phyloP scores from a whole-genome alignment of 2,329 filamentous ascomycete species.

The Cucurbitaria berberidis region DNA sequence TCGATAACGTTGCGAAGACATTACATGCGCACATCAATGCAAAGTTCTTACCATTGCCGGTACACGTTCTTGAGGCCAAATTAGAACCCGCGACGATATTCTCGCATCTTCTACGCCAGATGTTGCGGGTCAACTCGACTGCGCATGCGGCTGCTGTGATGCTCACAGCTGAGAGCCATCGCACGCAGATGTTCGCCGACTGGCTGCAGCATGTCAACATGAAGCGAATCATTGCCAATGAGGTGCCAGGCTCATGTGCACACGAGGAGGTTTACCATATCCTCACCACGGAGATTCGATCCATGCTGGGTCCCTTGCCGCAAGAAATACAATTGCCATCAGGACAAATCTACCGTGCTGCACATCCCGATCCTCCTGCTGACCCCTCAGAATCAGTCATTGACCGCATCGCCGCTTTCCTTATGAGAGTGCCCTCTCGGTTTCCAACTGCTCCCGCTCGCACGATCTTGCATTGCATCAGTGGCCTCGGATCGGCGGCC shows the following conservation, averaged over 20 bases:
- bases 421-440: conserved; percentile 69
- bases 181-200: conserved; percentile 94
- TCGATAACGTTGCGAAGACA: conserved; percentile 83
- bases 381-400: conserved; percentile 62
- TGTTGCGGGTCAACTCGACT: conserved; percentile 88
- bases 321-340: conserved; percentile 70
- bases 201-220: conserved; percentile 72
- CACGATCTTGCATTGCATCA: conserved; percentile 77
- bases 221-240: conserved; percentile 63
- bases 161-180: conserved; percentile 84
- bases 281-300: conserved; percentile 66
- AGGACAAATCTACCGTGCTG: conserved; percentile 53
- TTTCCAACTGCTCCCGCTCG: conserved; percentile 77
- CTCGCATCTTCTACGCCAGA: conserved; percentile 81
- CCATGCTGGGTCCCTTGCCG: conserved; percentile 71
- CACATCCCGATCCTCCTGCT: conserved; percentile 29
- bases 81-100: conserved; percentile 89
- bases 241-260: conserved; percentile 59
- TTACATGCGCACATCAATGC: conserved; percentile 82
- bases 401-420: conserved; percentile 78
- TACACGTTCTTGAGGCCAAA: conserved; percentile 85
- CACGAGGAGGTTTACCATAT: conserved; percentile 64
- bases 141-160: conserved; percentile 94
- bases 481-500: conserved; percentile 75
- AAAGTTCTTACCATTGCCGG: conserved; percentile 83